Percentiles rank a stretch among this genome's conserved stretches.
Evolutionary conservation across 2,329 filamentous ascomycete species (phyloP).

Genomic region (Aureobasidium mangrovei): DNA sequence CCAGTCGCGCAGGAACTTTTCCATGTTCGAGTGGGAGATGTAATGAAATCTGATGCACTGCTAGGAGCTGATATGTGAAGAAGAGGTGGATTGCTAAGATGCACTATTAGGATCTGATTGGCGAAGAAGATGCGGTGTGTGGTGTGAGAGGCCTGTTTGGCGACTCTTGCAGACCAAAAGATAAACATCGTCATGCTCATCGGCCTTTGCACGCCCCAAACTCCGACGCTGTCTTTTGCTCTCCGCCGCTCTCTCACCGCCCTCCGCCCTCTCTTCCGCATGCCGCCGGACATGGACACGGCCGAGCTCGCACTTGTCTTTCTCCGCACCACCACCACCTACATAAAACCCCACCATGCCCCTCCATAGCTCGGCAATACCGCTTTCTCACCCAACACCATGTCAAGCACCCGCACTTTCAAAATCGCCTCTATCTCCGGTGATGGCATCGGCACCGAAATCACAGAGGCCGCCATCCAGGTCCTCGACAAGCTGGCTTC

Average conservation of each 20-base stretch:
- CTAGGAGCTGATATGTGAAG: slow-evolving; percentile 3
- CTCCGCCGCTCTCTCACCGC: background rate
- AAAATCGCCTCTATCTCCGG: slow-evolving; percentile 53
- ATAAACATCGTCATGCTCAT: slow-evolving; percentile 8
- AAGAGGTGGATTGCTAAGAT: slow-evolving; percentile 10
- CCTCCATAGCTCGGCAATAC: background rate
- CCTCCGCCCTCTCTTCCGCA: background rate
- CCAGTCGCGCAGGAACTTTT: slow-evolving; percentile 89
- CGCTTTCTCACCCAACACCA: background rate
- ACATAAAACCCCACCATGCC: slow-evolving; percentile 3
- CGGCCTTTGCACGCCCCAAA: background rate
- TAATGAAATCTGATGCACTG: background rate
- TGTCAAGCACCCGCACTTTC: slow-evolving; percentile 26
- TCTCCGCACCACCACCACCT: background rate
- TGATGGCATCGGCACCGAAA: slow-evolving; percentile 55
- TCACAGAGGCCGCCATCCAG: slow-evolving; percentile 48
- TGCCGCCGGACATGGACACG: too few species aligned
- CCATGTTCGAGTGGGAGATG: slow-evolving; percentile 49
- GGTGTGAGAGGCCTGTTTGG: too few species aligned
- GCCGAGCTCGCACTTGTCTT: background rate
- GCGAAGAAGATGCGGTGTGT: background rate
- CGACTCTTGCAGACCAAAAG: background rate
- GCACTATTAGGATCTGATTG: slow-evolving; percentile 6
- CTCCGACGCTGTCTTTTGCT: background rate
- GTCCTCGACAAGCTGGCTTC: slow-evolving; percentile 39